Evolutionary conservation across 768 basidiomycete genomes (phyloP), one percentile per base, ranked within the genome.

Genomic region (Brasilioporus rufonigricans): DNA sequence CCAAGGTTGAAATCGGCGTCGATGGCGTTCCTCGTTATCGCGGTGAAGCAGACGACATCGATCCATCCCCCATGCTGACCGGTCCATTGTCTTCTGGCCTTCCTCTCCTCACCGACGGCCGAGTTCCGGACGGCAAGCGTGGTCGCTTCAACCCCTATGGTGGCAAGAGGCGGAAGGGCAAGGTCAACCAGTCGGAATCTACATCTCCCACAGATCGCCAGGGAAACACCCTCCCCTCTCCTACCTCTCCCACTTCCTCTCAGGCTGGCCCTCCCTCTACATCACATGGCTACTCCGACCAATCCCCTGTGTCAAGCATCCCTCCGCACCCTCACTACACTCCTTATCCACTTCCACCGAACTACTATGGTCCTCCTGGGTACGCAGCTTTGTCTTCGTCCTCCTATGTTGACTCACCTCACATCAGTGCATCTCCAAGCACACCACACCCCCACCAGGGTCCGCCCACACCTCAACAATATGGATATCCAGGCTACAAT

Each of bases 11-110:
- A 63, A 75, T 90, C 24, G 93, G 89, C 43, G 77, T 82, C 6
- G 93, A 96, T 68, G 94, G 94, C 47, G 64, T 88, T 16, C 85
- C 85, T 27, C 80, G 88, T 32, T 97, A 95, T 69, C 80, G 87
- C 41, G 90, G 90, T 43, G 90, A 91, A 64, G 87, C 89, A 24
- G 89, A 91, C 67, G 90, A 91, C 48, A 71, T 80, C 26, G 83
- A 84, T 40, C 61, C 71, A 0, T 74, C 80, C 7, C 73, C 70
- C 8, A 58, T 77, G 44, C 59, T 77, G 43, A 57, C 77, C 8
- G 72, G 77, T 0, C 77, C 78, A 0, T 60, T 80, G 24, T 77
- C 79, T 2, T 71, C 76, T 13, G 76, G 73, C 27, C 68, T 78
- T 26, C 80, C 80, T 13, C 79, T 83, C 36, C 75, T 81, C 38